phyloP scores from a whole-genome alignment of 2,329 filamentous ascomycete genomes.

The Atkinsonella texensis region DNA sequence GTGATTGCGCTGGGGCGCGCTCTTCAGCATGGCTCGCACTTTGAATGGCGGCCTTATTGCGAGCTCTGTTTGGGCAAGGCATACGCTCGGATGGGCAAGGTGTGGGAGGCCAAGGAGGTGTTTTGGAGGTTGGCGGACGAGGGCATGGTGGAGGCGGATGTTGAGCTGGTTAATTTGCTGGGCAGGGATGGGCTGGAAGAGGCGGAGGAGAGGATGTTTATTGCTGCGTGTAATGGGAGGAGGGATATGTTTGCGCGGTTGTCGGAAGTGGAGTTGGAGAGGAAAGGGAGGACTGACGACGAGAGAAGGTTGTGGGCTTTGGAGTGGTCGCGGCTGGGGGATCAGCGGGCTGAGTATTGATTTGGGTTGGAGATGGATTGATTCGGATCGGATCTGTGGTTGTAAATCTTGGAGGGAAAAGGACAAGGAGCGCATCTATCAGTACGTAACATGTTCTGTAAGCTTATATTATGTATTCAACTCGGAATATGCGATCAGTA shows the following conservation, averaged over 20 bases:
- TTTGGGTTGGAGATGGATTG: neutral
- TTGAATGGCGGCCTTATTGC: conserved; percentile 18
- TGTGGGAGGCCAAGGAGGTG: conserved; percentile 12
- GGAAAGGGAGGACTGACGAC: conserved; percentile 6
- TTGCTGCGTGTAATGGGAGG: conserved; percentile 15
- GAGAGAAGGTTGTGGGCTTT: conserved; percentile 19
- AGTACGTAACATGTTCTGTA: too few species aligned
- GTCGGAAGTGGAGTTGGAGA: conserved; percentile 18
- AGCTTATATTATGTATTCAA: too few species aligned
- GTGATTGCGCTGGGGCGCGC: conserved; percentile 14
- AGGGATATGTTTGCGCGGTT: conserved; percentile 16
- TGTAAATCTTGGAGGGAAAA: too few species aligned
- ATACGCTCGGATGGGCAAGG: conserved; percentile 12
- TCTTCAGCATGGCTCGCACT: conserved; percentile 11
- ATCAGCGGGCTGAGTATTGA: conserved; percentile 13
- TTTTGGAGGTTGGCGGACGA: conserved; percentile 13
- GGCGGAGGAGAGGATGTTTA: conserved; percentile 16
- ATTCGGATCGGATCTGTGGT: neutral
- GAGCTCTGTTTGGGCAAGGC: conserved; percentile 15
- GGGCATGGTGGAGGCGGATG: conserved; percentile 15
- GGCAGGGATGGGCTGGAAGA: conserved; percentile 11
- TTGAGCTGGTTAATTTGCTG: conserved; percentile 16
- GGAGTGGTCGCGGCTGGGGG: conserved; percentile 23
- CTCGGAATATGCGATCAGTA: too few species aligned
- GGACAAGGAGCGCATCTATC: too few species aligned